These are phyloP conservation scores for Wallacemonas sp. DNA, from an alignment of 208 protist species.

Conservation along the genomic window DNA sequence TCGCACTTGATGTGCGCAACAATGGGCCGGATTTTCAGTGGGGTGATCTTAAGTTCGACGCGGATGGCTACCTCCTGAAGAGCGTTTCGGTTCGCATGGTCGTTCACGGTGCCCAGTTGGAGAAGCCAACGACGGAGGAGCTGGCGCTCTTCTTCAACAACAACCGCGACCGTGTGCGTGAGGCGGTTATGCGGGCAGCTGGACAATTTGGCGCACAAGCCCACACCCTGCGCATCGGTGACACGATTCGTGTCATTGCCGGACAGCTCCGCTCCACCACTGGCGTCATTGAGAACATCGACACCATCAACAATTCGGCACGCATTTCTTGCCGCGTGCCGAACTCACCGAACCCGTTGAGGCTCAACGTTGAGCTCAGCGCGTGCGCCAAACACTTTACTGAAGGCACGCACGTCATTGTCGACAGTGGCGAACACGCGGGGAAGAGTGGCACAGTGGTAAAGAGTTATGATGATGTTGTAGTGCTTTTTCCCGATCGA, in stretches of 20 bases:
- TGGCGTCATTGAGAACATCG: conserved; percentile 75
- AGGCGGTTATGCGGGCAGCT: conserved; percentile 37
- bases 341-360: conserved; percentile 44
- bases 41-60: conserved; percentile 85
- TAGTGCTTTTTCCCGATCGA: conserved; percentile 79
- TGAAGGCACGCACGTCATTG: conserved; percentile 84
- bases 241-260: conserved; percentile 72
- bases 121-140: conserved; percentile 76
- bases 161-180: conserved; percentile 69
- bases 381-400: conserved; percentile 80
- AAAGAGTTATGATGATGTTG: conserved; percentile 60
- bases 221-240: conserved; percentile 42
- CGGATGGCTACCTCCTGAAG: conserved; percentile 83
- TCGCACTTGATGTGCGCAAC: conserved; percentile 57
- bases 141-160: conserved; percentile 87
- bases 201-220: conserved; percentile 1
- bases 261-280: conserved; percentile 77
- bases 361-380: conserved; percentile 78
- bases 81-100: conserved; percentile 73
- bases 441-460: conserved; percentile 90
- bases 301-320: conserved; percentile 67
- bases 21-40: conserved; percentile 65
- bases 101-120: conserved; percentile 57
- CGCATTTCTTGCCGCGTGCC: conserved; percentile 62
- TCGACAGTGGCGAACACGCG: conserved; percentile 70